Percentiles rank a stretch among this genome's conserved stretches.
phyloP scores from a whole-genome alignment of 805 yeast species.

The Candida manassasensis region DNA sequence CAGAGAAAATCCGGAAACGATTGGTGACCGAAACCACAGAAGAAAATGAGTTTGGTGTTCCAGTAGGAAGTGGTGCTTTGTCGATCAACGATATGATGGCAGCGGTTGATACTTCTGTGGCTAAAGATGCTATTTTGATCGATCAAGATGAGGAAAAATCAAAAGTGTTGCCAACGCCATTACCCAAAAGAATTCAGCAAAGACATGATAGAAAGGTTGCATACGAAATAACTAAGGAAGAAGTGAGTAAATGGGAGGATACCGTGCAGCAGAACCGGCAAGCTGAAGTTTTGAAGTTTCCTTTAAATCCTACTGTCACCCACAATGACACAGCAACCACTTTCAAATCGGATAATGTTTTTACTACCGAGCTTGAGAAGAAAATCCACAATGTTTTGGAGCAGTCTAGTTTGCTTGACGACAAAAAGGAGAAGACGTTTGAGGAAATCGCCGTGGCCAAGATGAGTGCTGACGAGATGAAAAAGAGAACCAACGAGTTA shows the following conservation, averaged over 20 bases:
- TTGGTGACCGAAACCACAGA: slow-evolving; percentile 51
- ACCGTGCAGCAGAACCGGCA: slow-evolving; percentile 71
- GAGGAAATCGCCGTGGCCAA: slow-evolving; percentile 83
- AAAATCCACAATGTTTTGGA: slow-evolving; percentile 57
- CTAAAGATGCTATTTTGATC: slow-evolving; percentile 47
- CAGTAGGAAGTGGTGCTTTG: slow-evolving; percentile 55
- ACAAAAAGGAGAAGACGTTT: slow-evolving; percentile 72
- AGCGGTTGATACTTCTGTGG: slow-evolving; percentile 48
- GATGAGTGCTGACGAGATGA: slow-evolving; percentile 73
- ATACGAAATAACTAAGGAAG: slow-evolving; percentile 80
- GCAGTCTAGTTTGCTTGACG: slow-evolving; percentile 66
- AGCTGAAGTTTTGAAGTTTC: slow-evolving; percentile 82
- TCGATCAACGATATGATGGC: slow-evolving; percentile 73
- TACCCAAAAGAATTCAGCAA: slow-evolving; percentile 81
- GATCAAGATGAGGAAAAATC: slow-evolving; percentile 32
- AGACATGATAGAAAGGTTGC: slow-evolving; percentile 87
- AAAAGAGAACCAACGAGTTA: slow-evolving; percentile 72
- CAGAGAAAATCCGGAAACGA: slow-evolving; percentile 36
- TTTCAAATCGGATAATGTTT: slow-evolving; percentile 41
- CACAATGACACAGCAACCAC: slow-evolving; percentile 48
- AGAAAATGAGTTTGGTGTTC: slow-evolving; percentile 69
- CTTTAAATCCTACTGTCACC: slow-evolving; percentile 49
- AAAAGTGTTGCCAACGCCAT: slow-evolving; percentile 67
- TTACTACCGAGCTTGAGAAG: slow-evolving; percentile 59
- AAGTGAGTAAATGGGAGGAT: slow-evolving; percentile 86